Conservation (phyloP, 2,329 filamentous ascomycete species). For the Chaetomiaceae sp. region DNA sequence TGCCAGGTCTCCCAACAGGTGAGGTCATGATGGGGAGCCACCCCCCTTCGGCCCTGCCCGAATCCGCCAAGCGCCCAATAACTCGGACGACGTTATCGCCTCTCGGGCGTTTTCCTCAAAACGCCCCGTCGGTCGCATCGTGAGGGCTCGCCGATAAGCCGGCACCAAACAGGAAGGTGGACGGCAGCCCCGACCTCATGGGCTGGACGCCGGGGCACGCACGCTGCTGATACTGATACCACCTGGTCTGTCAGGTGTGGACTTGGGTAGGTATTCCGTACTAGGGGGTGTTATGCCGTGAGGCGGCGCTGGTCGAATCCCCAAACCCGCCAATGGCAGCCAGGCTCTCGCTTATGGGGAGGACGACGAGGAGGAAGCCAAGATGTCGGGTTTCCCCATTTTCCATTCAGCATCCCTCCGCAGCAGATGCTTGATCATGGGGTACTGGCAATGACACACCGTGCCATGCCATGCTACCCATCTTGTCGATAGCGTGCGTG, state of each 20-base stretch:
- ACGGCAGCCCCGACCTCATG: background rate
- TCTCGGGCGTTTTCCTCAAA: conserved; percentile 1
- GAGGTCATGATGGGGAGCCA: no score
- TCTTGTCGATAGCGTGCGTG: background rate
- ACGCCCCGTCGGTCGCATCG: background rate
- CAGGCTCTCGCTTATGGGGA: background rate
- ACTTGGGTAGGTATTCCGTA: no score
- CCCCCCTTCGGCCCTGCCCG: conserved; percentile 1
- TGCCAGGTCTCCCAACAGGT: no score
- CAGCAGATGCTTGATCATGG: background rate
- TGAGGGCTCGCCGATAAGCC: background rate
- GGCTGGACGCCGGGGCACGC: background rate
- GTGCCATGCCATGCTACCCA: background rate
- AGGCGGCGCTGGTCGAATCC: background rate
- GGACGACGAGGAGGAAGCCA: background rate
- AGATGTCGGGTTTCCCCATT: background rate
- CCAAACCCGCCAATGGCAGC: background rate
- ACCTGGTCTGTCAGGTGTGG: no score
- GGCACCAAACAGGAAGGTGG: conserved; percentile 1
- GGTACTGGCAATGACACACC: background rate
- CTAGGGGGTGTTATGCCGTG: background rate
- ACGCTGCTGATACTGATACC: no score
- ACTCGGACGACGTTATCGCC: no score
- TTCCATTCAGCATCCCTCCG: background rate
- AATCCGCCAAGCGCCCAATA: background rate